phyloP scores from a whole-genome alignment of 805 yeast species.

The Yueomyces sinensis region DNA sequence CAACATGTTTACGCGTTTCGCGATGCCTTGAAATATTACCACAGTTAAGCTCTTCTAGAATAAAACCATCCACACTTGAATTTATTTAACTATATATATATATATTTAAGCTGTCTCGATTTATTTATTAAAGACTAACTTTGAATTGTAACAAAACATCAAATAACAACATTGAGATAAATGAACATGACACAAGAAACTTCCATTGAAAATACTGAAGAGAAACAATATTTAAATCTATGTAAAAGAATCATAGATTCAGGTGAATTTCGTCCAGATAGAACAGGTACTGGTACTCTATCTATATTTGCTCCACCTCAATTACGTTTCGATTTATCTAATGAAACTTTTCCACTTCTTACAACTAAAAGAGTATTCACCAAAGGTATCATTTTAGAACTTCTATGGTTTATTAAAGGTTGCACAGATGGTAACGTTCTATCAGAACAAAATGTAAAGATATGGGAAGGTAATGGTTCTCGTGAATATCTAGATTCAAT shows the following conservation, averaged over 20 bases:
- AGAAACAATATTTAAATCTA: constrained; percentile 75
- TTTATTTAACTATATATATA: too few species aligned
- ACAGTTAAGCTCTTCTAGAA: too few species aligned
- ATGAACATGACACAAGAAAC: too few species aligned
- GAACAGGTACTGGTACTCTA: constrained; percentile 95
- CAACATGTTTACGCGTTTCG: too few species aligned
- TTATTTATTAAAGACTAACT: too few species aligned
- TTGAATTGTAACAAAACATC: too few species aligned
- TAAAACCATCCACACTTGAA: too few species aligned
- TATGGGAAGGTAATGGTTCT: constrained; percentile 98
- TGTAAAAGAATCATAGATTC: constrained; percentile 62
- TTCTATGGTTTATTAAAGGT: constrained; percentile 87
- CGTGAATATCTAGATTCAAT: constrained; percentile 76
- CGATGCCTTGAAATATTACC: too few species aligned
- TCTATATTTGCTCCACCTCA: constrained; percentile 95
- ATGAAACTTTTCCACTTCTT: constrained; percentile 70
- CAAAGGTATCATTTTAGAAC: constrained; percentile 77
- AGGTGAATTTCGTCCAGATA: constrained; percentile 87
- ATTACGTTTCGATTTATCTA: constrained; percentile 60
- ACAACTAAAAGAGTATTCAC: constrained; percentile 90
- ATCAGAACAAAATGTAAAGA: constrained; percentile 77
- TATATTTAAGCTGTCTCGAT: too few species aligned
- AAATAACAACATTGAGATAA: too few species aligned
- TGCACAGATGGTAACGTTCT: constrained; percentile 76
- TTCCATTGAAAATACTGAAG: constrained; percentile 37